Evolutionary conservation across 768 basidiomycete genomes (phyloP).

Genomic region (Baorangia bicolor): DNA sequence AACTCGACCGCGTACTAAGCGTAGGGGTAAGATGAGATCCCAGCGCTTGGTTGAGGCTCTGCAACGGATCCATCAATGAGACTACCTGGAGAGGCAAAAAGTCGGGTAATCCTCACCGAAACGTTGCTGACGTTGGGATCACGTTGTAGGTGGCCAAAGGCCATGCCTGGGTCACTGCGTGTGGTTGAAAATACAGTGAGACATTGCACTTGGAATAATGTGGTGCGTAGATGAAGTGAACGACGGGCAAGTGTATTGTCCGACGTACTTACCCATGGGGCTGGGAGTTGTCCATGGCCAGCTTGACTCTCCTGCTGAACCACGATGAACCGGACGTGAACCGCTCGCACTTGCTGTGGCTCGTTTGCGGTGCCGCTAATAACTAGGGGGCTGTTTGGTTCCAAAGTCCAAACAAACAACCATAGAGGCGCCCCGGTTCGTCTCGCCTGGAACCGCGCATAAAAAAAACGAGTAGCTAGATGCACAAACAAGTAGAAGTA

Average conservation of each 20-base stretch:
- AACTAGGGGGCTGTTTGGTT: slow-evolving; percentile 15
- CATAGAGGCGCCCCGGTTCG: slow-evolving; percentile 24
- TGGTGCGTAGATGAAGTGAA: background rate
- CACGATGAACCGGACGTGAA: slow-evolving; percentile 37
- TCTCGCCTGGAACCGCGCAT: background rate
- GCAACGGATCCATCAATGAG: slow-evolving; percentile 26
- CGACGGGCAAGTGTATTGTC: slow-evolving; percentile 1
- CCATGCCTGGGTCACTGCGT: slow-evolving; percentile 56
- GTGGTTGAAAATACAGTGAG: slow-evolving; percentile 18
- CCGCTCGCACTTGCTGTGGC: slow-evolving; percentile 34
- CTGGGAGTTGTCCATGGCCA: slow-evolving; percentile 34
- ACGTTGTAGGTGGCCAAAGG: slow-evolving; percentile 60
- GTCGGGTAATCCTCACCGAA: slow-evolving; percentile 47
- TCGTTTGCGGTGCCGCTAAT: slow-evolving; percentile 29
- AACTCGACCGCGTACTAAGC: slow-evolving; percentile 32
- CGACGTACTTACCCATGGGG: slow-evolving; percentile 33
- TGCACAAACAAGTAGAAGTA: slow-evolving; percentile 24
- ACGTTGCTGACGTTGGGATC: slow-evolving; percentile 56
- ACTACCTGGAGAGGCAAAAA: slow-evolving; percentile 22
- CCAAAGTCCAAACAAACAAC: slow-evolving; percentile 24
- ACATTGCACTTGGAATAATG: slow-evolving; percentile 7
- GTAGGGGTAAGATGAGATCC: slow-evolving; percentile 49
- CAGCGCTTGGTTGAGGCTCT: slow-evolving; percentile 63
- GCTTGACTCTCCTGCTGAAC: slow-evolving; percentile 28
- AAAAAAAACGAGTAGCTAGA: slow-evolving; percentile 11